A percentile compares a stretch with the other conserved stretches of the same genome.
Evolutionary conservation across 495 filamentous ascomycete genomes (phyloP).

Genomic region (Cetradonia linearis): DNA sequence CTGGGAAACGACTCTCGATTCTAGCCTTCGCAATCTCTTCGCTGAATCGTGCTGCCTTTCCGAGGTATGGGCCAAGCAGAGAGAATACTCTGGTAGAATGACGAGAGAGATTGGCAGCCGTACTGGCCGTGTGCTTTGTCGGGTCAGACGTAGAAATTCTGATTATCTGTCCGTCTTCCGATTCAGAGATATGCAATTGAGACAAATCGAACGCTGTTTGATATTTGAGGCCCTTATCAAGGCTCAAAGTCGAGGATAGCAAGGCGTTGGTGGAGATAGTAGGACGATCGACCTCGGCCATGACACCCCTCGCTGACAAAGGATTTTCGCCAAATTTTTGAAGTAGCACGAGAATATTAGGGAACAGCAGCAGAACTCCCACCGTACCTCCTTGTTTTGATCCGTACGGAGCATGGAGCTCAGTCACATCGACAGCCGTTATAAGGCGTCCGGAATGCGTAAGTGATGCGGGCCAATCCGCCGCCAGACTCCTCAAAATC

Average conservation of each 20-base stretch:
- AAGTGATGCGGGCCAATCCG: constrained; percentile 67
- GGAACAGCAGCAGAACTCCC: constrained; percentile 74
- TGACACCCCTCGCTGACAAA: constrained; percentile 62
- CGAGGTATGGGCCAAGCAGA: constrained; percentile 57
- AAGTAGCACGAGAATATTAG: constrained; percentile 68
- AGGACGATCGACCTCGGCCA: constrained; percentile 74
- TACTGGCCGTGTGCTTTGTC: neutral
- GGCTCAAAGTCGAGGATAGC: constrained; percentile 43
- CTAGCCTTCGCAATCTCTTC: constrained; percentile 83
- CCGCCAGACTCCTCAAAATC: constrained; percentile 62
- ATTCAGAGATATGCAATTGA: constrained; percentile 66
- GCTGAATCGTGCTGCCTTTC: constrained; percentile 60
- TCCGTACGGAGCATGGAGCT: constrained; percentile 63
- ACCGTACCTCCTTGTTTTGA: constrained; percentile 34
- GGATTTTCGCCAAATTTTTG: constrained; percentile 50
- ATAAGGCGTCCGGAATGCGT: constrained; percentile 71
- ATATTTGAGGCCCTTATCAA: constrained; percentile 61
- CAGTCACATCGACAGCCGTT: constrained; percentile 69
- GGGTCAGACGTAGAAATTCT: constrained; percentile 56
- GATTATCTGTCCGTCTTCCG: constrained; percentile 56
- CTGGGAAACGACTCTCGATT: constrained; percentile 73
- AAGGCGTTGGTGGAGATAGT: neutral
- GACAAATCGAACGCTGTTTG: constrained; percentile 59
- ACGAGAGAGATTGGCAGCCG: constrained; percentile 1
- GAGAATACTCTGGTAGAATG: constrained; percentile 14